Base-by-base conservation (phyloP, 139 green algal genomes). In the Chlorella sp. region DNA sequence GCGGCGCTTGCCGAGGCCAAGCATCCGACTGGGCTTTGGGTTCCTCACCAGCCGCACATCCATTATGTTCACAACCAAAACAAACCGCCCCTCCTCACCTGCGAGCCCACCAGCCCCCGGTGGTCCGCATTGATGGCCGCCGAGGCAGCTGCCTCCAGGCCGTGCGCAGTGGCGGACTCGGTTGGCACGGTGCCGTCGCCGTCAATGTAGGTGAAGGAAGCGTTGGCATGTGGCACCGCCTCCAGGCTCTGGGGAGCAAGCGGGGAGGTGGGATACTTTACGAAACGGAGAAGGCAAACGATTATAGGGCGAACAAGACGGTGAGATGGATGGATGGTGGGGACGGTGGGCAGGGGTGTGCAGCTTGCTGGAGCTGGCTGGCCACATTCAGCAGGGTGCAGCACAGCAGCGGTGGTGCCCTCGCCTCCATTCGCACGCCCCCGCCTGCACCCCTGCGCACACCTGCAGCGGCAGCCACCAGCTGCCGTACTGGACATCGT, bases 131-230 rank as follows among this genome's bases (percentile, higher is more conserved):
- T 54, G 19, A 87, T 28, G 14, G 38, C 43, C 34, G 51, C 60
- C 7, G 34, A 36, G 34, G 20, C 73, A 11, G n/a, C 19, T 7
- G 60, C 56, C 1, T 56, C 26, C 58, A 87, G 44, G 16, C 43
- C 73, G 32, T 87, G 56, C 2, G 73, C 73, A 2, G 16, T 70
- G 1, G 82, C 82, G 20, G 72, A 76, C 70, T 86, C 82, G 22
- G 82, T 62, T 19, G 82, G 82, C 32, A 86, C 82, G 6, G 82
- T 86, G 36, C 38, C 54, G 56, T 86, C 82, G 11, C 82, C 82
- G 28, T 75, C 72, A 1, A 86, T 60, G 8, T 86, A 86, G 30
- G 54, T 67, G 72, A 76, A 86, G 22, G 60, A 32, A n/a, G 73
- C 73, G 1, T 30, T 48, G 44, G 73, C 62, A 2, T 70, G 44